phyloP scores from a whole-genome alignment of 169 alveolate genomes.

The Babesia gibsoni region DNA sequence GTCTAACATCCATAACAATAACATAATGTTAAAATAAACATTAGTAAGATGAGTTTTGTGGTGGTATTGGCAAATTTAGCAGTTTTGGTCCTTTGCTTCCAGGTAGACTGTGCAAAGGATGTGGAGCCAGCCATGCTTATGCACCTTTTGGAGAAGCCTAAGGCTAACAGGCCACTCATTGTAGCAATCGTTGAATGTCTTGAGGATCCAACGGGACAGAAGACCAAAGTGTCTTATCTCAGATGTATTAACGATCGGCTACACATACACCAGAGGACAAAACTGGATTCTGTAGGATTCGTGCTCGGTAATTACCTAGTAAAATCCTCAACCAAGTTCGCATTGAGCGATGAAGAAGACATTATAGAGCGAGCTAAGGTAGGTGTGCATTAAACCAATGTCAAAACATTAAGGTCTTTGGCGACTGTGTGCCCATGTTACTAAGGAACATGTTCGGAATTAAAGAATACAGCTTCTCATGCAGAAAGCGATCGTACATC shows the following conservation, averaged over 20 bases:
- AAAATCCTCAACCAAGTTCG: conserved; percentile 5
- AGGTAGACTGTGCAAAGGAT: neutral
- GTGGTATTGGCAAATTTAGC: neutral
- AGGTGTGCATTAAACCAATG: neutral
- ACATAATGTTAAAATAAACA: no score
- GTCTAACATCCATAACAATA: no score
- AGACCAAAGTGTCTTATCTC: conserved; percentile 1
- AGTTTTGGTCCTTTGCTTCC: neutral
- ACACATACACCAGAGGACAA: conserved; percentile 46
- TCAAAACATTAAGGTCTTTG: conserved; percentile 23
- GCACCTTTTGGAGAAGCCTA: conserved; percentile 28
- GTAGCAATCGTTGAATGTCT: conserved; percentile 42
- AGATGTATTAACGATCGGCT: conserved; percentile 51
- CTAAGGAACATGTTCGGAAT: conserved; percentile 45
- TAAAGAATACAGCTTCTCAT: conserved; percentile 34
- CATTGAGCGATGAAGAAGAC: neutral
- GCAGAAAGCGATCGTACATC: conserved; percentile 26
- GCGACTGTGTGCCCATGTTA: conserved; percentile 57
- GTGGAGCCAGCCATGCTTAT: conserved; percentile 22
- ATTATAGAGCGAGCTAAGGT: neutral
- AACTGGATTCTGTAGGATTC: conserved; percentile 35
- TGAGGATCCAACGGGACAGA: conserved; percentile 5
- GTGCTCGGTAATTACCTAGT: conserved; percentile 39
- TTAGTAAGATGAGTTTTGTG: neutral
- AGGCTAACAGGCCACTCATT: conserved; percentile 28